Conservation (phyloP, 495 filamentous ascomycete species). For the Neurospora terricola region DNA sequence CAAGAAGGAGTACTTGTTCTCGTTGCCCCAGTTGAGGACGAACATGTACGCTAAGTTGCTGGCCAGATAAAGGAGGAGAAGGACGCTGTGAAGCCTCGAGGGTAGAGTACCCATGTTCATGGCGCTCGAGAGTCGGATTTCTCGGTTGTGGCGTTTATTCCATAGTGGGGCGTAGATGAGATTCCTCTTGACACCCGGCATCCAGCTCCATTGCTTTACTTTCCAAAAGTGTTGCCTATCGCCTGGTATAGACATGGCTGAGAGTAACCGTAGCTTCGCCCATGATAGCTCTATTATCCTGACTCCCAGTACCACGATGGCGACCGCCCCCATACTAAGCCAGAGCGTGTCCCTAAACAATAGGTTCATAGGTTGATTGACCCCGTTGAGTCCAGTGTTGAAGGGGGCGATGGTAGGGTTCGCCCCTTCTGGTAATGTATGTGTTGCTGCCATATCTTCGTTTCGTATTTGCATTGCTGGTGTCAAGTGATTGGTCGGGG, state of each 20-base stretch:
- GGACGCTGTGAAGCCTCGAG: slow-evolving; percentile 66
- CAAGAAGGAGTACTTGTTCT: slow-evolving; percentile 41
- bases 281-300: slow-evolving; percentile 34
- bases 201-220: slow-evolving; percentile 35
- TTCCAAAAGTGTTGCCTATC: slow-evolving; percentile 41
- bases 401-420: slow-evolving; percentile 37
- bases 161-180: slow-evolving; percentile 79
- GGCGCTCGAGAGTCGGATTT: slow-evolving; percentile 66
- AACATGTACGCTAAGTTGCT: slow-evolving; percentile 59
- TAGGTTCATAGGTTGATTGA: slow-evolving; percentile 39
- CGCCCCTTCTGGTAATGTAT: neutral
- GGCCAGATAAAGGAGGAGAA: slow-evolving; percentile 53
- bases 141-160: slow-evolving; percentile 74
- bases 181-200: slow-evolving; percentile 60
- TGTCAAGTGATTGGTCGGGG: neutral
- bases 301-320: slow-evolving; percentile 32
- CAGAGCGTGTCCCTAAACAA: slow-evolving; percentile 38
- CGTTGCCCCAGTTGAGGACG: slow-evolving; percentile 45
- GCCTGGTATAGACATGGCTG: slow-evolving; percentile 35
- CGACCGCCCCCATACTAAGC: slow-evolving; percentile 40
- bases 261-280: slow-evolving; percentile 36
- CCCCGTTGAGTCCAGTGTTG: slow-evolving; percentile 38
- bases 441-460: slow-evolving; percentile 3
- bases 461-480: slow-evolving; percentile 7
- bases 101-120: slow-evolving; percentile 80